A percentile compares a stretch with the other conserved stretches of the same genome.
Evolutionary conservation across 495 filamentous ascomycete species (phyloP).

Genomic region (Glarea lozoyensis): DNA sequence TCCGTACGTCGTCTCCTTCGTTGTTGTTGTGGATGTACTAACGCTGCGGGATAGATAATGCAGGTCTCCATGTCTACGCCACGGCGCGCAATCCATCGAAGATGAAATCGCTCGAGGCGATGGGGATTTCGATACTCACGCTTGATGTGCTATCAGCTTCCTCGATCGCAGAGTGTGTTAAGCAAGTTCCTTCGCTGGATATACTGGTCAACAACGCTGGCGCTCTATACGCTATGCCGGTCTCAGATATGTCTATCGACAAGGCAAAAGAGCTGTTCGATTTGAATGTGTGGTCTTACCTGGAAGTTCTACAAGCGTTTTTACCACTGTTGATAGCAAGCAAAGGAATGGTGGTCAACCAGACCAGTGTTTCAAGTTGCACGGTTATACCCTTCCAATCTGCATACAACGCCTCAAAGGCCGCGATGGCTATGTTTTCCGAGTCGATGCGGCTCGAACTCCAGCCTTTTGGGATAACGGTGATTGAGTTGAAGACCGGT

Average conservation of each 20-base stretch:
- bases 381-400: conserved; percentile 32
- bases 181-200: conserved; percentile 16
- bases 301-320: conserved; percentile 46
- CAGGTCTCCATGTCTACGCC: conserved; percentile 33
- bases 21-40: too few relatives aligned
- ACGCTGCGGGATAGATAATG: too few relatives aligned
- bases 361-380: conserved; percentile 37
- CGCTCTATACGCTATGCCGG: conserved; percentile 31
- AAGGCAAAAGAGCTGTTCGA: conserved; percentile 36
- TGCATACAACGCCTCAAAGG: conserved; percentile 13
- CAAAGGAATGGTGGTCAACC: conserved; percentile 36
- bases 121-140: conserved; percentile 32
- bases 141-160: conserved; percentile 36
- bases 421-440: neutral
- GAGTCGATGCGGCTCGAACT: conserved; percentile 11
- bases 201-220: conserved; percentile 51
- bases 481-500: conserved; percentile 35
- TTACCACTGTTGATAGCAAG: conserved; percentile 33
- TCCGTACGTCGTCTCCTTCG: too few relatives aligned
- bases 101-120: conserved; percentile 22
- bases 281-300: conserved; percentile 40
- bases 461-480: conserved; percentile 29
- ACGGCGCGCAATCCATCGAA: conserved; percentile 32
- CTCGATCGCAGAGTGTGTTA: conserved; percentile 28
- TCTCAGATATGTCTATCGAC: conserved; percentile 37